These are phyloP conservation scores for Xylaria longipes DNA, from an alignment of 495 filamentous ascomycete genomes.

Conservation along the genomic window DNA sequence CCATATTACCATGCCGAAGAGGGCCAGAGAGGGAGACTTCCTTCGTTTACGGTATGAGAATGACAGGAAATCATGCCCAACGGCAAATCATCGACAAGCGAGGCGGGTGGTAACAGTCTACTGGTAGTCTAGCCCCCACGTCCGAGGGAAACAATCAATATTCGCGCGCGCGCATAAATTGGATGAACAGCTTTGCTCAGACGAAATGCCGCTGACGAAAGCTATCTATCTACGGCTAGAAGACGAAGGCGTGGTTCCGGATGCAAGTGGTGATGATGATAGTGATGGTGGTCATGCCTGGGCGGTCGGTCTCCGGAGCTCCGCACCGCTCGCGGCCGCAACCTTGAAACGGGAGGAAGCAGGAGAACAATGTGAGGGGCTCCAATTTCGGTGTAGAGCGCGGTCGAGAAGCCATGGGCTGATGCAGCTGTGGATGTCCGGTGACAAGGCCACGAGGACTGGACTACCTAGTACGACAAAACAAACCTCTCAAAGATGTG, in stretches of 20 bases:
- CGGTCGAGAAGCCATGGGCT: not conserved
- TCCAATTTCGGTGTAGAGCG: constrained; percentile 23
- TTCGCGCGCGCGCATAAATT: constrained; percentile 12
- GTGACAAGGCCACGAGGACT: constrained; percentile 5
- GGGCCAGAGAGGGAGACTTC: not conserved
- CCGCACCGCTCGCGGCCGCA: constrained; percentile 19
- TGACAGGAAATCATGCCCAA: constrained; percentile 14
- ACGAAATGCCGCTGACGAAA: not conserved
- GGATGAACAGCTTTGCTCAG: not conserved
- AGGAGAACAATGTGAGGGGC: constrained; percentile 10
- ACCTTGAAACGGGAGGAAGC: constrained; percentile 11
- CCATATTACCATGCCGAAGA: not conserved
- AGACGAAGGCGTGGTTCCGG: constrained; percentile 6
- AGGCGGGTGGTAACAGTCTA: constrained; percentile 5
- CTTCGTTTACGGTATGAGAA: not conserved
- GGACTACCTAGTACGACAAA: constrained; percentile 1
- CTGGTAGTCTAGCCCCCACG: constrained; percentile 1
- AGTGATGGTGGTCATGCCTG: not conserved
- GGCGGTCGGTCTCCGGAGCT: constrained; percentile 16
- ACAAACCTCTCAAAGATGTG: not conserved
- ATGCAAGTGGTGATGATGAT: not conserved
- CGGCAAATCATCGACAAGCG: constrained; percentile 8
- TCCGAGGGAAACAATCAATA: constrained; percentile 14
- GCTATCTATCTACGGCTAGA: not conserved
- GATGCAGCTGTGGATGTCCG: constrained; percentile 10